Evolutionary conservation across 2,329 filamentous ascomycete genomes (phyloP).

Genomic region (Tothia fuscella): DNA sequence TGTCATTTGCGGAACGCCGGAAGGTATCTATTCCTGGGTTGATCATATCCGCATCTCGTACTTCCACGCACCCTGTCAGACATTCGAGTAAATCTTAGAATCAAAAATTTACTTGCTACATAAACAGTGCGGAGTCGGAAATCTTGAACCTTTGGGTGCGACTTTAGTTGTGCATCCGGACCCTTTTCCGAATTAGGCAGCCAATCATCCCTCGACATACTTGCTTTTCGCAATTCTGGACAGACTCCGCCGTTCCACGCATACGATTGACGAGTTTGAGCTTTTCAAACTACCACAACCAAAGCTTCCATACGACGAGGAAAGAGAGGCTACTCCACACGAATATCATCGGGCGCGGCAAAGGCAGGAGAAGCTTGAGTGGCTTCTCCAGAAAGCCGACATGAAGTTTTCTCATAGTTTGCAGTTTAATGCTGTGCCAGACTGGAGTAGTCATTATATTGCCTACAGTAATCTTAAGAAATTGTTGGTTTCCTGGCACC

Average conservation of each 20-base stretch:
- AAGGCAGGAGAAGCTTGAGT: slow-evolving; percentile 51
- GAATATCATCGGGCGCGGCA: slow-evolving; percentile 22
- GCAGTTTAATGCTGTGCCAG: slow-evolving; percentile 98
- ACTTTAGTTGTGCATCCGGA: no score
- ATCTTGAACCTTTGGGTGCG: no score
- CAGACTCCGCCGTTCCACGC: neutral
- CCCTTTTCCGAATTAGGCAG: no score
- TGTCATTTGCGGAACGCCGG: no score
- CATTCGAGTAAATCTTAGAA: no score
- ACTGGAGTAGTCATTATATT: slow-evolving; percentile 98
- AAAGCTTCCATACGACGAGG: neutral
- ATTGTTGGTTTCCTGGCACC: slow-evolving; percentile 48
- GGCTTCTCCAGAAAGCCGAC: slow-evolving; percentile 37
- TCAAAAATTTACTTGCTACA: no score
- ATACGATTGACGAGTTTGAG: slow-evolving; percentile 6
- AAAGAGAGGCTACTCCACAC: neutral
- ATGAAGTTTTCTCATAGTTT: slow-evolving; percentile 99
- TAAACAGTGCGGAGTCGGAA: no score
- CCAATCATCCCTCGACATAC: neutral
- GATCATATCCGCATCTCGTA: no score
- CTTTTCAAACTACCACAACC: slow-evolving; percentile 5
- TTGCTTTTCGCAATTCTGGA: neutral
- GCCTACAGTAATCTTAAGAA: slow-evolving; percentile 99
- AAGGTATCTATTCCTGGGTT: no score
- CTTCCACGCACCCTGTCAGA: no score